Base-by-base conservation (phyloP, 2,329 filamentous ascomycete genomes). In the Triangularia setosa region DNA sequence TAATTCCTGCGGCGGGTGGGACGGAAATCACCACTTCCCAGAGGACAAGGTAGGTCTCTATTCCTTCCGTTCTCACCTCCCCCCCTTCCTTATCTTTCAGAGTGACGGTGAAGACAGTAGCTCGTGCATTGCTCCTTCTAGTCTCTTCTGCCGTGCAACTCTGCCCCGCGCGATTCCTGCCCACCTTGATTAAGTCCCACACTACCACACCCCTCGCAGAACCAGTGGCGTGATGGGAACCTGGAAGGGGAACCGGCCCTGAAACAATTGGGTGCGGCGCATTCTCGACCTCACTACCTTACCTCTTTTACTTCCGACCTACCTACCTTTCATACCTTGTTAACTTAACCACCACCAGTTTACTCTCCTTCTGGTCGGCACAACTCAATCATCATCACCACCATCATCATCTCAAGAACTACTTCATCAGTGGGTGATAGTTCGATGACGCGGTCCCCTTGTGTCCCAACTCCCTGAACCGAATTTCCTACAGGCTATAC, bases 61-160 rank as follows among this genome's bases (percentile, higher is more conserved):
- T n/a, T n/a, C n/a, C n/a, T 33, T 33, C 30, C 27, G 11, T 33
- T 12, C 11, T 14, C 33, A 5, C 14, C 14, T 40, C 4, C 33
- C 40, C n/a, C 30, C 40, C n/a, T 48, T 48, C 40, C 40, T 48
- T 48, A 48, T 48, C 40, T 48, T 44, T 21, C 40, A 48, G 12
- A 21, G 40, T 48, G n/a, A 48, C 40, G 40, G 40, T 48, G 40
- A 48, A 48, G 40, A 48, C n/a, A 48, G 40, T 8, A 48, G 40
- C 40, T 48, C n/a, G 6, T 48, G 40, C 40, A 48, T 48, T 48
- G 40, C 40, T 48, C 40, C 40, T 30, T 30, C 33, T 21, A 18
- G 35, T 44, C 55, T 58, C 40, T 40, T 16, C 61, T 60, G 60
- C 28, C 58, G 64, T 65, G 64, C 21, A 11, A 65, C 63, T 40